These are phyloP conservation scores for Lipomyces orientalis DNA, from an alignment of 805 yeast species.

Conservation along the genomic window DNA sequence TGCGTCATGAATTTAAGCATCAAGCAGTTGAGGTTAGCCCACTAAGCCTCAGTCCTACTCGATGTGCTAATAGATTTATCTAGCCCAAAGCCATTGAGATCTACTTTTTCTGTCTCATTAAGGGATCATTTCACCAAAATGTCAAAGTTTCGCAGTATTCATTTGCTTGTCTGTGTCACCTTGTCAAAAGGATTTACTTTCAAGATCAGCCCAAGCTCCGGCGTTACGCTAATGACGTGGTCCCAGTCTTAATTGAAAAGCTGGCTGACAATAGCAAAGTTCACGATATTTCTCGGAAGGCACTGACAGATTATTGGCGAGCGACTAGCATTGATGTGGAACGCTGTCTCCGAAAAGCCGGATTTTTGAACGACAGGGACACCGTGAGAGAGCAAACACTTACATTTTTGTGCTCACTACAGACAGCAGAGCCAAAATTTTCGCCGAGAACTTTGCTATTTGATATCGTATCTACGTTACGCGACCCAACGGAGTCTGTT, in stretches of 20 bases:
- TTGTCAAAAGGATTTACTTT: constrained; percentile 52
- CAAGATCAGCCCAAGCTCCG: constrained; percentile 47
- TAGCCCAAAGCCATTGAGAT: constrained; percentile 31
- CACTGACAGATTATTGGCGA: constrained; percentile 49
- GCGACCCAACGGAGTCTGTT: constrained; percentile 40
- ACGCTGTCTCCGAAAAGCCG: constrained; percentile 42
- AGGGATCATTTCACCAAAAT: constrained; percentile 20
- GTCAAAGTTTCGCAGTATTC: constrained; percentile 39
- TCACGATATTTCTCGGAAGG: constrained; percentile 42
- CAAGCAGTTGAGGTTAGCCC: constrained; percentile 32
- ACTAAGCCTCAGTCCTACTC: not conserved
- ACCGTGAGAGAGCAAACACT: constrained; percentile 41
- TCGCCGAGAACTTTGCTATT: constrained; percentile 46
- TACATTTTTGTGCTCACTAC: constrained; percentile 39
- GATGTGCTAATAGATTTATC: not conserved
- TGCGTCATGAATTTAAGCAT: constrained; percentile 35
- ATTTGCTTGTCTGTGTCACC: constrained; percentile 54
- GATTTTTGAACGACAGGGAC: constrained; percentile 41
- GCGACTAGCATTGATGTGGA: constrained; percentile 47
- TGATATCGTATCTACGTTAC: constrained; percentile 42
- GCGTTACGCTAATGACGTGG: constrained; percentile 44
- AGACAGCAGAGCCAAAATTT: constrained; percentile 41
- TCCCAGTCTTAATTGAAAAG: constrained; percentile 45
- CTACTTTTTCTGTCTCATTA: constrained; percentile 20
- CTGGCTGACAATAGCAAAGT: constrained; percentile 44